These are phyloP conservation scores for Haplosporangium gracile DNA, from an alignment of 192 early-diverging fungal genomes.

Conservation along the genomic window DNA sequence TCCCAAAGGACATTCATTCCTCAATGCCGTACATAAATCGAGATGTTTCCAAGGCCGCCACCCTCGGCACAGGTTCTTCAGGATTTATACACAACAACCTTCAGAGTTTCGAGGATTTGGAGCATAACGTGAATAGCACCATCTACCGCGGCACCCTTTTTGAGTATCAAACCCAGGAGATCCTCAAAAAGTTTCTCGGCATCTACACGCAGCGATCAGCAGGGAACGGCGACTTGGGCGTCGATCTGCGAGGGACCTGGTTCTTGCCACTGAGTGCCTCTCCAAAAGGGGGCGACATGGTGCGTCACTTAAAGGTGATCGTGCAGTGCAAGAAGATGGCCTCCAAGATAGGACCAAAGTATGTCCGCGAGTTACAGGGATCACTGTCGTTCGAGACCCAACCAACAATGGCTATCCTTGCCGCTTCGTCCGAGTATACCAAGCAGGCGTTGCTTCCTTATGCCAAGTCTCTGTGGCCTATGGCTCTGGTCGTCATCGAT, in stretches of 20 bases:
- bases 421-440: conserved; percentile 33
- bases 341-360: conserved; percentile 43
- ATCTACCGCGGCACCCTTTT: conserved; percentile 46
- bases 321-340: conserved; percentile 47
- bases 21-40: conserved; percentile 37
- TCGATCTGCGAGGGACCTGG: conserved; percentile 55
- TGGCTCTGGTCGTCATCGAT: conserved; percentile 48
- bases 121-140: conserved; percentile 31
- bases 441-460: conserved; percentile 32
- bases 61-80: not conserved
- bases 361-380: conserved; percentile 45
- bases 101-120: conserved; percentile 20
- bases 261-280: conserved; percentile 41
- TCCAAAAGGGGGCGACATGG: conserved; percentile 27
- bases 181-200: conserved; percentile 38
- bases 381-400: conserved; percentile 44
- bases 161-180: conserved; percentile 46
- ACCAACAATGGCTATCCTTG: conserved; percentile 49
- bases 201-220: conserved; percentile 53
- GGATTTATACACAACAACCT: conserved; percentile 28
- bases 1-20: conserved; percentile 40
- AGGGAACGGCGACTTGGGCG: conserved; percentile 30
- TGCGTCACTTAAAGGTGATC: conserved; percentile 51
- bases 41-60: not conserved
- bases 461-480: conserved; percentile 44